Evolutionary conservation across 371 early-diverging fungal species (phyloP).

Genomic region (Syncephalastrum racemosum): DNA sequence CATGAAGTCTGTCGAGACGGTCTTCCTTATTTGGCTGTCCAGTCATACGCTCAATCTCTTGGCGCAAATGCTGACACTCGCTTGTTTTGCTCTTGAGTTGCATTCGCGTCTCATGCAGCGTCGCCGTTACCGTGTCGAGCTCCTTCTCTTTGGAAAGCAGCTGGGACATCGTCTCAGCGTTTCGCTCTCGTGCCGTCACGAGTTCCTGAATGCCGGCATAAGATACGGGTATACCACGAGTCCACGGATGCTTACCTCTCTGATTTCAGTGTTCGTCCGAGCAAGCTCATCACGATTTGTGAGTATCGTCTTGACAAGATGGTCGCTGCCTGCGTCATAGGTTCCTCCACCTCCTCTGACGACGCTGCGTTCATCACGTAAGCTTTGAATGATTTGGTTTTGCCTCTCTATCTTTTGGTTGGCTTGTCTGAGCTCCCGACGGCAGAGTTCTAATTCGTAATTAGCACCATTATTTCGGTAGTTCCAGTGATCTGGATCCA

Average conservation of each 20-base stretch:
- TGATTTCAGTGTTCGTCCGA: constrained; percentile 22
- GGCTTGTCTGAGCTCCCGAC: constrained; percentile 27
- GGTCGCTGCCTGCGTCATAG: constrained; percentile 13
- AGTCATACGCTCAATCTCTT: constrained; percentile 19
- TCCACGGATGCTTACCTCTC: constrained; percentile 19
- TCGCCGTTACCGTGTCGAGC: constrained; percentile 24
- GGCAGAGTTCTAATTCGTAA: constrained; percentile 16
- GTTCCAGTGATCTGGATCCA: constrained; percentile 13
- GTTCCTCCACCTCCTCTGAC: background rate
- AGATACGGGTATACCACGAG: background rate
- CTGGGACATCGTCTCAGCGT: constrained; percentile 27
- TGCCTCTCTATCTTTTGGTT: constrained; percentile 33
- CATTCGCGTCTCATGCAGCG: constrained; percentile 29
- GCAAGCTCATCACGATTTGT: constrained; percentile 27
- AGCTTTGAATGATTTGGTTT: constrained; percentile 26
- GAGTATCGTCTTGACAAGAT: constrained; percentile 23
- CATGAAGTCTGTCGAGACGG: constrained; percentile 1
- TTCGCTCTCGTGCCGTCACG: constrained; percentile 24
- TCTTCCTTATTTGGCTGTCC: constrained; percentile 13
- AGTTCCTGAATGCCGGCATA: constrained; percentile 16
- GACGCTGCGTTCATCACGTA: constrained; percentile 11
- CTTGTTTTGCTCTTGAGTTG: constrained; percentile 25
- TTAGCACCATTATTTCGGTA: constrained; percentile 6
- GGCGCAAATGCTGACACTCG: constrained; percentile 25
- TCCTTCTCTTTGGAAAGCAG: constrained; percentile 33